Conservation (phyloP, 2,329 filamentous ascomycete genomes). For the Curvularia verruculosa region DNA sequence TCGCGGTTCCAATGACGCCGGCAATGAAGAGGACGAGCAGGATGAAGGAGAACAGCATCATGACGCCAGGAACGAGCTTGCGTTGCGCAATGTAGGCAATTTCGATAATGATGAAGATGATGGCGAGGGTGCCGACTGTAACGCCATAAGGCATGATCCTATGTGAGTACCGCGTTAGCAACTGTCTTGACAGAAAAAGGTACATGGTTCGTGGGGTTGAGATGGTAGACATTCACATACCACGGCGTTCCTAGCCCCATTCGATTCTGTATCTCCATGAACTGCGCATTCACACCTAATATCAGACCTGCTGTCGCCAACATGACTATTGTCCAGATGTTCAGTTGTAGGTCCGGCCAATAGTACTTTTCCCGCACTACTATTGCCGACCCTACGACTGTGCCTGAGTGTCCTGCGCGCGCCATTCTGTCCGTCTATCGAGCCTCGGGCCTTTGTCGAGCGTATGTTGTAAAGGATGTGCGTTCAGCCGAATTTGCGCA, state of each 20-base stretch:
- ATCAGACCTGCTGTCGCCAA: slow-evolving; percentile 63
- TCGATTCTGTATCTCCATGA: slow-evolving; percentile 63
- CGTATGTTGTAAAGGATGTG: background rate
- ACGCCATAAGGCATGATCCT: slow-evolving; percentile 71
- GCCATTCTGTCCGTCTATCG: slow-evolving; percentile 39
- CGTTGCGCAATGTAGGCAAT: slow-evolving; percentile 62
- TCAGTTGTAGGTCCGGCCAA: slow-evolving; percentile 70
- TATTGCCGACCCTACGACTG: slow-evolving; percentile 48
- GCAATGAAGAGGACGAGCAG: slow-evolving; percentile 67
- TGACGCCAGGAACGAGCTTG: slow-evolving; percentile 63
- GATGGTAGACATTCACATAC: slow-evolving; percentile 49
- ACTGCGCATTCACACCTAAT: slow-evolving; percentile 65
- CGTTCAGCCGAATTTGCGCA: background rate
- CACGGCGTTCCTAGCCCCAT: slow-evolving; percentile 65
- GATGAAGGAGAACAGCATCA: slow-evolving; percentile 66
- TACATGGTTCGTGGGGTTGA: background rate
- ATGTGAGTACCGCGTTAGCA: slow-evolving; percentile 14
- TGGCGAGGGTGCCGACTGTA: slow-evolving; percentile 61
- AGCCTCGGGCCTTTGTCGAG: slow-evolving; percentile 3
- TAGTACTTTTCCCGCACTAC: slow-evolving; percentile 61
- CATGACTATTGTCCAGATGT: slow-evolving; percentile 69
- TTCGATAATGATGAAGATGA: slow-evolving; percentile 65
- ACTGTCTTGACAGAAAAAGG: background rate
- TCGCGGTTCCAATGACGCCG: slow-evolving; percentile 66
- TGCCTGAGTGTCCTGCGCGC: slow-evolving; percentile 40